Evolutionary conservation across 2,329 filamentous ascomycete genomes (phyloP).

Genomic region (Fusarium papillatum): DNA sequence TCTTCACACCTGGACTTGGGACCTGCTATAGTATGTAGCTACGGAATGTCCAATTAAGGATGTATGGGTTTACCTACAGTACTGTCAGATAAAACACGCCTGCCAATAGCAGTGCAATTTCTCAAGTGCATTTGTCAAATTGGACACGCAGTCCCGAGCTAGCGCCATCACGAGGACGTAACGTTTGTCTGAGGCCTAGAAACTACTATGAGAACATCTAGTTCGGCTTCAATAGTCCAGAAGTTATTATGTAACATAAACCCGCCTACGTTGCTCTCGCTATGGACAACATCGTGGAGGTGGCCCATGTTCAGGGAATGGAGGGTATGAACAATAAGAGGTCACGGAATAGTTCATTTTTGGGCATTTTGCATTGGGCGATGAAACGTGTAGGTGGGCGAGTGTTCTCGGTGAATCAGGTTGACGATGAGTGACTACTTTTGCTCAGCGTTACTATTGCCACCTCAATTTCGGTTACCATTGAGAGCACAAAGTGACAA

Average conservation of each 20-base stretch:
- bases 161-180: neutral
- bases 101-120: neutral
- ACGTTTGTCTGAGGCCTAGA: neutral
- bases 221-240: too few species aligned
- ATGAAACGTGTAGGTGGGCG: neutral
- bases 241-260: too few species aligned
- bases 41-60: neutral
- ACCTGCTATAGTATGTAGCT: neutral
- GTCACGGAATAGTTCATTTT: neutral
- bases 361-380: neutral
- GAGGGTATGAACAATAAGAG: neutral
- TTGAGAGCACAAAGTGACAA: neutral
- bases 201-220: neutral
- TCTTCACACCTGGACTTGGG: neutral
- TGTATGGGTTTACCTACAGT: neutral
- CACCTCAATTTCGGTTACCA: neutral
- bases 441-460: neutral
- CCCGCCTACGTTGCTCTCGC: too few species aligned
- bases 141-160: neutral
- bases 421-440: neutral
- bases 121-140: neutral
- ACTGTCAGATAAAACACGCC: too few species aligned
- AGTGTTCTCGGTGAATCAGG: neutral
- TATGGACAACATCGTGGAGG: neutral
- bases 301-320: neutral